Conservation (phyloP, 2,329 filamentous ascomycete species). For the Alternaria arborescens region DNA sequence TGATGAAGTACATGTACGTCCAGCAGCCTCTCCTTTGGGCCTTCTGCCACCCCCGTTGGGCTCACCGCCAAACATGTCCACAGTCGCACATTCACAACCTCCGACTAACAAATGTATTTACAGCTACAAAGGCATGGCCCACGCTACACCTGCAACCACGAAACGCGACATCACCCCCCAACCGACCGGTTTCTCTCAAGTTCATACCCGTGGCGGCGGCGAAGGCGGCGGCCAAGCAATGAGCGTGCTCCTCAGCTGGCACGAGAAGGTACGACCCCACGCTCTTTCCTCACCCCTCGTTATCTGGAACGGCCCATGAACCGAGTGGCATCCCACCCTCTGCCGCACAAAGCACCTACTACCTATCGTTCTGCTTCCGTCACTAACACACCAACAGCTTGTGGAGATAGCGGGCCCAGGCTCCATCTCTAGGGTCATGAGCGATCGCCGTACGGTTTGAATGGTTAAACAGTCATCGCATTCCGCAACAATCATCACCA, state of each 20-base stretch:
- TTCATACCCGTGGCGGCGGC: conserved; percentile 66
- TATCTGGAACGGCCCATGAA: not conserved
- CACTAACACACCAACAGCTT: conserved; percentile 59
- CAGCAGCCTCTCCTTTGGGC: not conserved
- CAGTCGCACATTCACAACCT: not conserved
- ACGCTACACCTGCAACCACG: conserved; percentile 43
- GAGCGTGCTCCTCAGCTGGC: conserved; percentile 98
- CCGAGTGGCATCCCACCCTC: not conserved
- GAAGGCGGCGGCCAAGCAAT: conserved; percentile 84
- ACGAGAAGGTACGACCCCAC: conserved; percentile 74
- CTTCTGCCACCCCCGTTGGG: not conserved
- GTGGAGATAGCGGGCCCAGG: conserved; percentile 92
- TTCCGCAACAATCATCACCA: not conserved
- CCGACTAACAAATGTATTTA: conserved; percentile 25
- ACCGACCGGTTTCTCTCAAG: conserved; percentile 87
- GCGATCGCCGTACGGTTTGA: conserved; percentile 89
- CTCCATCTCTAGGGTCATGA: conserved; percentile 91
- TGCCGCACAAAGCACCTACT: not conserved
- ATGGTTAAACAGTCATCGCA: conserved; percentile 5
- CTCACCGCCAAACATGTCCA: not conserved
- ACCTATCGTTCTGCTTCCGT: not conserved
- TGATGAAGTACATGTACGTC: conserved; percentile 97
- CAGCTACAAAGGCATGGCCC: conserved; percentile 89
- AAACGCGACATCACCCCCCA: conserved; percentile 70
- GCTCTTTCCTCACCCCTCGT: conserved; percentile 3